A percentile compares a stretch with the other conserved stretches of the same genome.
Conservation (phyloP, 768 basidiomycete genomes). For the Fomitopsis serialis region DNA sequence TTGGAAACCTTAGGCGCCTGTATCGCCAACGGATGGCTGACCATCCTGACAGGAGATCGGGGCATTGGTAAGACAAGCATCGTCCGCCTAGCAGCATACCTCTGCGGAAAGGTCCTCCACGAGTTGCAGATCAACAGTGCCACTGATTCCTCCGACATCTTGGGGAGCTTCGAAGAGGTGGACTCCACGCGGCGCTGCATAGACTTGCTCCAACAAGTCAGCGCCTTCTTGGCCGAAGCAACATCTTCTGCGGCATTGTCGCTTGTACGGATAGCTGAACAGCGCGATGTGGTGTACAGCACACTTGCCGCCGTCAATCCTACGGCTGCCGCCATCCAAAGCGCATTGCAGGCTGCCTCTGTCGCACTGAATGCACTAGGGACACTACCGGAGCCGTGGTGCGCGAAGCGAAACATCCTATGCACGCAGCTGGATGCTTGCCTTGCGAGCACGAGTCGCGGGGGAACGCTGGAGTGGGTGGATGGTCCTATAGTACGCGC, state of each 20-base stretch:
- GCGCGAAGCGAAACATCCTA: constrained; percentile 10
- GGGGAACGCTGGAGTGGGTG: constrained; percentile 84
- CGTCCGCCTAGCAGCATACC: constrained; percentile 61
- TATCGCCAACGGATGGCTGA: constrained; percentile 74
- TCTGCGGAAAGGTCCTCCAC: constrained; percentile 61
- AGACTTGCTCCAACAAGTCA: constrained; percentile 34
- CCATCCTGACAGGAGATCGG: constrained; percentile 77
- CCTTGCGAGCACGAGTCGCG: constrained; percentile 19
- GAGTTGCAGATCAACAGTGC: constrained; percentile 80
- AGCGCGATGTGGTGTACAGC: constrained; percentile 1
- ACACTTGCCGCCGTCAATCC: constrained; percentile 6
- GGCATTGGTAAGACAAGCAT: constrained; percentile 77
- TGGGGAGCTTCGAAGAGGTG: constrained; percentile 94
- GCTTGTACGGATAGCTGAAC: not conserved
- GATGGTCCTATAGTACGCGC: constrained; percentile 89
- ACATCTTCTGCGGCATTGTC: constrained; percentile 8
- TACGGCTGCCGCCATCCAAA: not conserved
- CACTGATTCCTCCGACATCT: constrained; percentile 89
- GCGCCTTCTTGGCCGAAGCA: constrained; percentile 19
- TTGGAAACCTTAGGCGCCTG: constrained; percentile 75
- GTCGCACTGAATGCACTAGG: constrained; percentile 26
- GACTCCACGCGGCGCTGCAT: constrained; percentile 42
- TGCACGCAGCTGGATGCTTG: constrained; percentile 20
- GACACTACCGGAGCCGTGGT: constrained; percentile 5
- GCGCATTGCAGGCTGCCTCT: constrained; percentile 18